phyloP scores from a whole-genome alignment of 129 eudicot genomes.

The Helianthus tuberosus region DNA sequence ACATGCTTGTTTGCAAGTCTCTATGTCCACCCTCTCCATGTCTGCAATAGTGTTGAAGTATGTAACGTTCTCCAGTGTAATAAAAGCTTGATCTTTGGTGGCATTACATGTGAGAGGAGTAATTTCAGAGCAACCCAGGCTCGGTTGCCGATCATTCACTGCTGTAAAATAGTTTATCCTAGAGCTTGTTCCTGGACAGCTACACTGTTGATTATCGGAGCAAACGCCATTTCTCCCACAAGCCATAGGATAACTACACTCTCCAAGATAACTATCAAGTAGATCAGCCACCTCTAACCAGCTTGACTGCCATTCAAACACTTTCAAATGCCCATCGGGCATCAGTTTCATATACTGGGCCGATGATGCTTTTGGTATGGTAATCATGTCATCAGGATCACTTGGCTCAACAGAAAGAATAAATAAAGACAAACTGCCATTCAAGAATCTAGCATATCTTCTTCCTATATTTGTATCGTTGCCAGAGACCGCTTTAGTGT shows the following conservation, averaged over 20 bases:
- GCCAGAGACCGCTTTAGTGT: background rate
- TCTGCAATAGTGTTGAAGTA: too few species aligned
- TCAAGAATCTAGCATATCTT: slow-evolving; percentile 13
- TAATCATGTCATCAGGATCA: background rate
- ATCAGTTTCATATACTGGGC: slow-evolving; percentile 25
- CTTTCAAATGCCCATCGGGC: slow-evolving; percentile 34
- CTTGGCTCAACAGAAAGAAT: too few species aligned
- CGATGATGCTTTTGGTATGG: slow-evolving; percentile 14
- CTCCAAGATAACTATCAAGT: too few species aligned
- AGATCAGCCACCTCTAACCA: too few species aligned
- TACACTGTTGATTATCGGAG: too few species aligned
- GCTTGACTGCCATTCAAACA: slow-evolving; percentile 9
- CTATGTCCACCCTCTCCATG: background rate
- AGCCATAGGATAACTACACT: too few species aligned
- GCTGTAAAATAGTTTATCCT: too few species aligned
- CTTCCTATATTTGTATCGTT: background rate
- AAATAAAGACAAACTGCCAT: too few species aligned
- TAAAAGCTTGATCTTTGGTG: slow-evolving; percentile 20
- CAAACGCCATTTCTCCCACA: too few species aligned
- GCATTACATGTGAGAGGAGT: background rate
- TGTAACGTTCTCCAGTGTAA: slow-evolving; percentile 22
- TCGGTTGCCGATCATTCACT: slow-evolving; percentile 17
- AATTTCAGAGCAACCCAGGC: background rate
- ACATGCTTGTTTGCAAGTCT: slow-evolving; percentile 40
- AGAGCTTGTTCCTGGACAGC: too few species aligned